Evolutionary conservation across 495 filamentous ascomycete genomes (phyloP).

Genomic region (Penicillium canescens): DNA sequence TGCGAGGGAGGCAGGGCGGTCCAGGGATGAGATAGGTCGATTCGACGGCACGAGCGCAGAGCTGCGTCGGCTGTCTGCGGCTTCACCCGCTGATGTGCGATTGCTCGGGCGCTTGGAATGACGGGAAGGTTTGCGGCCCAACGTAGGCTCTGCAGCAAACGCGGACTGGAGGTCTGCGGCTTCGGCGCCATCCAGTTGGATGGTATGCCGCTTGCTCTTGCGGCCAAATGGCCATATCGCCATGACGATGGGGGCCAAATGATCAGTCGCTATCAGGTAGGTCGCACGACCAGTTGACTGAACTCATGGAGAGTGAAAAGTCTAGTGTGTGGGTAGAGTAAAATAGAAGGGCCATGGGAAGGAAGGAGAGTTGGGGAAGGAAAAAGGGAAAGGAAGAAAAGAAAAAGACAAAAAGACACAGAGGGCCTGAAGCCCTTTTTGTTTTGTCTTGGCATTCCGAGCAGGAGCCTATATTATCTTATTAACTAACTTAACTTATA

Average conservation of each 20-base stretch:
- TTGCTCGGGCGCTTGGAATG: conserved; percentile 42
- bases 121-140: conserved; percentile 43
- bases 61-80: conserved; percentile 26
- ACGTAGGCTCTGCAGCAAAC: conserved; percentile 27
- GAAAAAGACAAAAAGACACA: conserved; percentile 8
- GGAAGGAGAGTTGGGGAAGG: background rate
- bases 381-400: conserved; percentile 4
- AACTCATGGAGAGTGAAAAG: conserved; percentile 37
- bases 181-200: conserved; percentile 41
- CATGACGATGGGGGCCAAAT: conserved; percentile 56
- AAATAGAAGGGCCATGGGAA: background rate
- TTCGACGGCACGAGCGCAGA: conserved; percentile 34
- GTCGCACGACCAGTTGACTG: conserved; percentile 22
- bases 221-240: conserved; percentile 79
- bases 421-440: conserved; percentile 4
- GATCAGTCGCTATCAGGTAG: conserved; percentile 25
- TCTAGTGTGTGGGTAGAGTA: background rate
- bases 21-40: conserved; percentile 24
- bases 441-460: conserved; percentile 4
- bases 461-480: background rate
- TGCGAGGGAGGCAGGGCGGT: conserved; percentile 14
- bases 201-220: conserved; percentile 55
- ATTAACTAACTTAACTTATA: background rate
- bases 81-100: conserved; percentile 34
- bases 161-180: conserved; percentile 27